Evolutionary conservation across 345 rosid species (phyloP), one percentile per base, ranked within the genome.

Genomic region (Salix viminalis): DNA sequence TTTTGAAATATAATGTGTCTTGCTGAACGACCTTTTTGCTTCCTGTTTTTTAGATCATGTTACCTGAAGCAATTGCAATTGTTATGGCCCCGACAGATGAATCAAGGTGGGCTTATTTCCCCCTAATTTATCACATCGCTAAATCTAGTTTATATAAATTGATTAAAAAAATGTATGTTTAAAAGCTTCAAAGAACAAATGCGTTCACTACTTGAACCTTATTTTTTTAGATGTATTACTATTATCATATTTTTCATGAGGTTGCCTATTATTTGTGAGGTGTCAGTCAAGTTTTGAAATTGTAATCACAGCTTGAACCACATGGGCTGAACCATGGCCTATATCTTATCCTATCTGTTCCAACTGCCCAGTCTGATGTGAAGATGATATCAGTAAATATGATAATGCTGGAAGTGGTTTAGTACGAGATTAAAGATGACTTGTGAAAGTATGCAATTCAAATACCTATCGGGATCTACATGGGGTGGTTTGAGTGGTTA

Each of bases 51-150:
- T 80, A 91, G 98, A 91, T 96, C 81, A 96, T 96, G 97, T 71
- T 96, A 69, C 94, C 98, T 11, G 99, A 93, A 83, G 96, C 99
- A 79, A 77, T 96, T 21, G 97, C 98, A 30, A 91, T 96, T 24
- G 97, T 93, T 67, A 93, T 96, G 98, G 99, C 99, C 15, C 96
- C 99, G n/a, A 93, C 94, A 39, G 98, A 93, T 77, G 76, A 84
- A 56, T 85, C 93, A 75, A 90, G 95, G 95, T 89, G 86, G 23
- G 23, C 71, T 79, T 24, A 48, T 9, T 36, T 64, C 13, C 13
- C 44, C 44, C 44, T 12, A 41, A 10, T 46, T 46, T 46, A 3
- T 13, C 50, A 14, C 44, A 2, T 41, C 14, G 0, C 44, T 41
- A 11, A 41, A 41, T 44, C 16, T 12, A 61, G 32, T 64, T 71